Evolutionary conservation across 2,329 filamentous ascomycete species (phyloP), one percentile per base, ranked within the genome.

Genomic region (Ascochyta rabiei): DNA sequence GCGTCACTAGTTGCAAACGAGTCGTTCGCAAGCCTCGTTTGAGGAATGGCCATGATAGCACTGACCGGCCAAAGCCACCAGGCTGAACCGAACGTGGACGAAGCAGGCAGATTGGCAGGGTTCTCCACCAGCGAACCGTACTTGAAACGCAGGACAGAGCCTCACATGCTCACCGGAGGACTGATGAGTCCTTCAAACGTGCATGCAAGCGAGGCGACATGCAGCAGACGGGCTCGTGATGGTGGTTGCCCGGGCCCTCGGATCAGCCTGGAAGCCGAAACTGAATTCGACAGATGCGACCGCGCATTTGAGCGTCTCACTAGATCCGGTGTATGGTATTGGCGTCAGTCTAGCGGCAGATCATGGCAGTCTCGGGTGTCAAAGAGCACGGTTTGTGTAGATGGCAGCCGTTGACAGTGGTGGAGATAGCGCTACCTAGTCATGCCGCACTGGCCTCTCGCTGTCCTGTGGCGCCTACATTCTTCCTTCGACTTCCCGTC

Each of bases 41-140:
- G 37, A n/a, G 40, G 48, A 60, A 57, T 61, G 51, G 56, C 47
- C 37, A 47, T 43, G 35, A 46, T 38, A 18, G 18, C 23, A 34
- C 51, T 68, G 48, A 67, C 66, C 64, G 66, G 64, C 58, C 34
- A 44, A 50, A 61, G 65, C 65, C 61, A 61, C 58, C 23, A 59
- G 53, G 54, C 60, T 59, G 48, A 51, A 39, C 24, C 48, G 53
- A 52, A 50, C 28, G 37, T 40, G 21, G 19, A 38, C 37, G 34
- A 48, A 56, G 31, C 48, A 62, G 59, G 63, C 63, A 62, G 59
- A 62, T 44, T 24, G 33, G 37, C 42, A 39, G 39, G 43, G 23
- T 21, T 19, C 23, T 26, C 28, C 43, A 21, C 28, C 12, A 34
- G 23, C 39, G 19, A 31, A 39, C 53, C 53, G 28, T 44, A 26